Base-by-base conservation (phyloP, 1,284 basidiomycete genomes). In the Irpex sp. region DNA sequence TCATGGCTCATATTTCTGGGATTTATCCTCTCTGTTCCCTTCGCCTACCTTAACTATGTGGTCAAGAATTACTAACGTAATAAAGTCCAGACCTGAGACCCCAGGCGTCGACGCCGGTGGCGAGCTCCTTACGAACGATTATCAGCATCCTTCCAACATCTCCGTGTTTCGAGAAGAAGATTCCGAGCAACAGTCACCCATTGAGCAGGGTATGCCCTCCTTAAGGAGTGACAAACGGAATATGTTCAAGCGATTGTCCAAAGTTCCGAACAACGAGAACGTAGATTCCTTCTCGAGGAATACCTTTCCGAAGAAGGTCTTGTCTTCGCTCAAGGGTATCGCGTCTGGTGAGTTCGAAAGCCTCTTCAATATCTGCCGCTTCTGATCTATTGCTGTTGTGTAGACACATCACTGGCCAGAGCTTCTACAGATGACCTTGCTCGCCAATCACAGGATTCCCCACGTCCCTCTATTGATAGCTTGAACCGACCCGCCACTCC, bases 91-190 rank as follows among this genome's bases (percentile, higher is more conserved):
- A 9, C 68, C 72, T 31, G 69, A 65, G 40, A 72, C 71, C 15
- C 70, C 71, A 15, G 65, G 63, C 8, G 60, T 66, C 17, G 59
- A 62, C 38, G 62, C 65, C 38, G 62, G 76, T 44, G 78, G 75
- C 62, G 74, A 78, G 61, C 83, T 86, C 40, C 72, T 87, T 67
- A 73, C 77, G 55, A 78, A 78, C 68, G 81, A 86, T 49, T 80
- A 79, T 59, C 82, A 87, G 70, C 82, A 85, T 64, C 84, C 85
- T 65, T 81, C 85, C 54, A 85, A 86, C 72, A 70, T 86, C 64
- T 86, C 85, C 26, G 77, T 84, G 65, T 86, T 86, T 66, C 82
- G 83, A 64, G 61, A 61, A 36, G 68, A 76, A 40, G 61, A 70
- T 19, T 64, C 72, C 34, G 81, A 82, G 66, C 67, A 76, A 51